Conservation (phyloP, 257 asterid genomes). For the Solanum gandarillasii region DNA sequence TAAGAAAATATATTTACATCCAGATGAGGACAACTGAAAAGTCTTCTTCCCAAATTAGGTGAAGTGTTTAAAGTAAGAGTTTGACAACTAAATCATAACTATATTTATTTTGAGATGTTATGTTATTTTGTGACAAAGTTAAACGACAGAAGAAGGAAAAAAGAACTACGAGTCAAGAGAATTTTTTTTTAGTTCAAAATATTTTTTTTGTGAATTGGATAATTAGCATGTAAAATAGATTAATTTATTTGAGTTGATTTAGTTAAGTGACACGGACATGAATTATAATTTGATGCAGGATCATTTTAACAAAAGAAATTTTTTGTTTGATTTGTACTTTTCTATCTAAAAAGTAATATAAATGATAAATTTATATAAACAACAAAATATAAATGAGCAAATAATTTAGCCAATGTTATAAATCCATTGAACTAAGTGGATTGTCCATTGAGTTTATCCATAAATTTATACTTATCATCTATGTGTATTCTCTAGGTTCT, state of each 20-base stretch:
- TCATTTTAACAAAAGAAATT: too few relatives aligned
- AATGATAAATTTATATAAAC: background rate
- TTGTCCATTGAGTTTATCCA: background rate
- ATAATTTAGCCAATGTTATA: too few relatives aligned
- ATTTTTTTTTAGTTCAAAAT: background rate
- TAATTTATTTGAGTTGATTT: too few relatives aligned
- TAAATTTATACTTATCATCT: too few relatives aligned
- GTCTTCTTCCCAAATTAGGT: background rate
- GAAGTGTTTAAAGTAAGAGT: background rate
- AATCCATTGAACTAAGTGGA: background rate
- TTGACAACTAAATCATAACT: background rate
- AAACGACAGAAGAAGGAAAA: too few relatives aligned
- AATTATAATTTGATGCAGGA: too few relatives aligned
- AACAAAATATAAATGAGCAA: background rate
- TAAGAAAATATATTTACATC: background rate
- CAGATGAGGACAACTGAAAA: background rate
- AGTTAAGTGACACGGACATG: background rate
- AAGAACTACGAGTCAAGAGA: background rate
- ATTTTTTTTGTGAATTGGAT: background rate
- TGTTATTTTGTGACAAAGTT: background rate
- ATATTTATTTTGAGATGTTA: background rate
- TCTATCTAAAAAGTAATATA: background rate
- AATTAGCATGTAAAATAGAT: too few relatives aligned
- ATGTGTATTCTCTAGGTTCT: background rate
- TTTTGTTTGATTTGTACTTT: background rate